Percentiles rank a stretch among this genome's conserved stretches.
These are phyloP conservation scores for Cairneyella variabilis DNA, from an alignment of 495 filamentous ascomycete species.

Conservation along the genomic window DNA sequence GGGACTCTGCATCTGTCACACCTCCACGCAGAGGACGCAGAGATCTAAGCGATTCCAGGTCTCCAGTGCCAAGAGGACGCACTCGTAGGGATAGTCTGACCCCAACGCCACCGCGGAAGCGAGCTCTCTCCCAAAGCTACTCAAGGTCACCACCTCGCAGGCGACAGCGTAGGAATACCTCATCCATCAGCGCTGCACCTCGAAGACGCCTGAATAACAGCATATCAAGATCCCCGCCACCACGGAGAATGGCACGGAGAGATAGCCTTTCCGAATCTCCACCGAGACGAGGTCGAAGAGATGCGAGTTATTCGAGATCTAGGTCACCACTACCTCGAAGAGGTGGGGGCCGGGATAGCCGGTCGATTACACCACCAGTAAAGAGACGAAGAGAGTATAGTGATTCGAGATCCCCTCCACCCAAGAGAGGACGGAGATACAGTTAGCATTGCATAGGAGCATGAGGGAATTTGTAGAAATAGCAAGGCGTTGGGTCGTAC, in stretches of 20 bases:
- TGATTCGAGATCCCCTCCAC: constrained; percentile 24
- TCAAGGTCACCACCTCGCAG: constrained; percentile 23
- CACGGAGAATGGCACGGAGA: constrained; percentile 8
- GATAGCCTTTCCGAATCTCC: constrained; percentile 10
- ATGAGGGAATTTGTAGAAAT: background rate
- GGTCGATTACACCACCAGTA: constrained; percentile 19
- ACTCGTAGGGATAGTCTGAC: constrained; percentile 3
- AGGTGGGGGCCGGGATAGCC: constrained; percentile 7
- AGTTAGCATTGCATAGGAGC: constrained; percentile 7
- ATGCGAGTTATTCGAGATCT: constrained; percentile 17
- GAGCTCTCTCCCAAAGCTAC: constrained; percentile 8
- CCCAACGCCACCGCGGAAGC: constrained; percentile 5
- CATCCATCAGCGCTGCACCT: constrained; percentile 19
- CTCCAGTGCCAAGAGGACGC: constrained; percentile 8
- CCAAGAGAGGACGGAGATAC: constrained; percentile 24
- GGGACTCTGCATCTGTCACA: constrained; percentile 16
- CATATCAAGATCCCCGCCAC: constrained; percentile 21
- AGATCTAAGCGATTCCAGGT: constrained; percentile 15
- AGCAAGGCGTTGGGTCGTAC: background rate
- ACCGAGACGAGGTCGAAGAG: constrained; percentile 17
- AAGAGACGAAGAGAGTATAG: constrained; percentile 26
- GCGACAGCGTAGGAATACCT: constrained; percentile 19
- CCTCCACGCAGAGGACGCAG: constrained; percentile 31
- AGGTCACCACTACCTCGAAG: constrained; percentile 14
- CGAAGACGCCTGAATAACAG: constrained; percentile 15